Evolutionary conservation across 176 grass and related monocot genomes (phyloP).

Genomic region (Triticum urartu): DNA sequence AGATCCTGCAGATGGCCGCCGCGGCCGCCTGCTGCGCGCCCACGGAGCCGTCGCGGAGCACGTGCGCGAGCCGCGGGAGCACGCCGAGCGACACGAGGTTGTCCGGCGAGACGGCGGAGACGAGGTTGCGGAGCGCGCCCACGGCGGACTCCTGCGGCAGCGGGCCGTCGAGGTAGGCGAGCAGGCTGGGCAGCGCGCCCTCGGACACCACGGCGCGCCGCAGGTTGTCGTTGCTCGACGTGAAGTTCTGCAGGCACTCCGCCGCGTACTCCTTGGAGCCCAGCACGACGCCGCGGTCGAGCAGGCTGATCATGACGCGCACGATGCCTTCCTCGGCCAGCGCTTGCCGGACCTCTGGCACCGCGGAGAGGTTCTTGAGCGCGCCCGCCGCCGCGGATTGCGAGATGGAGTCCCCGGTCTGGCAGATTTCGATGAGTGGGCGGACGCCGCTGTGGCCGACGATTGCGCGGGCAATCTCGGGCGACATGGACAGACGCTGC

Average conservation of each 20-base stretch:
- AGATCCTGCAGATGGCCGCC: conserved; percentile 69
- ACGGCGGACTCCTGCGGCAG: conserved; percentile 75
- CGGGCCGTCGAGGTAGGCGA: conserved; percentile 75
- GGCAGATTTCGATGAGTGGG: conserved; percentile 82
- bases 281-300: conserved; percentile 61
- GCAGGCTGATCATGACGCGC: conserved; percentile 82
- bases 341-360: conserved; percentile 72
- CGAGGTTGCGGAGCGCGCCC: conserved; percentile 75
- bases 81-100: conserved; percentile 74
- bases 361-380: conserved; percentile 83
- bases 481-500: conserved; percentile 77
- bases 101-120: conserved; percentile 54
- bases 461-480: conserved; percentile 66
- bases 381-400: conserved; percentile 66
- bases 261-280: conserved; percentile 95
- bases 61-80: conserved; percentile 75
- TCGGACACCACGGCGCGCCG: conserved; percentile 68
- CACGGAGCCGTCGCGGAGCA: conserved; percentile 70
- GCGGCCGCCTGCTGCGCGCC: conserved; percentile 77
- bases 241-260: conserved; percentile 87
- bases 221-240: conserved; percentile 67
- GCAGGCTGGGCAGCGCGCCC: conserved; percentile 79
- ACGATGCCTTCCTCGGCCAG: conserved; percentile 84
- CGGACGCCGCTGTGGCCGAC: conserved; percentile 78
- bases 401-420: conserved; percentile 77